phyloP scores from a whole-genome alignment of 1,284 basidiomycete genomes.

The Cutaneotrichosporon mucoides region DNA sequence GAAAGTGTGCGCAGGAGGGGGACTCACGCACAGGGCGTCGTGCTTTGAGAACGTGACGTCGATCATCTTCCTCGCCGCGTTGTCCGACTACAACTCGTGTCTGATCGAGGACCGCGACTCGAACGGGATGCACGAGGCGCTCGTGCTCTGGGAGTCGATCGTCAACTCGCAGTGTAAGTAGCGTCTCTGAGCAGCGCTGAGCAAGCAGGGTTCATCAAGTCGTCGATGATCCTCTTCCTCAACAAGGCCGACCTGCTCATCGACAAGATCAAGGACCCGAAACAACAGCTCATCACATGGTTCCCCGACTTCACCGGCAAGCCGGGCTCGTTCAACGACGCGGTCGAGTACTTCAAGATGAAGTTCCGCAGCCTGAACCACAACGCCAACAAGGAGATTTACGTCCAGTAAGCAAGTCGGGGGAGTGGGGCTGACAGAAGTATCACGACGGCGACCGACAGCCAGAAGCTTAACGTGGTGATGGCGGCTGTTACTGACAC shows the following conservation, averaged over 20 bases:
- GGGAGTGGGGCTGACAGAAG: slow-evolving; percentile 48
- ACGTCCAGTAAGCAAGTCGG: slow-evolving; percentile 67
- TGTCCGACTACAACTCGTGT: slow-evolving; percentile 94
- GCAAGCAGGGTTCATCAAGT: slow-evolving; percentile 69
- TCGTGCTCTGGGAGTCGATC: slow-evolving; percentile 93
- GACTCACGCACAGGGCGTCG: slow-evolving; percentile 43
- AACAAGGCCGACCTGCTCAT: slow-evolving; percentile 88
- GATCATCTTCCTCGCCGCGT: slow-evolving; percentile 84
- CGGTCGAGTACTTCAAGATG: slow-evolving; percentile 74
- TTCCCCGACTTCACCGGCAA: slow-evolving; percentile 72
- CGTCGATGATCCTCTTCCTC: slow-evolving; percentile 86
- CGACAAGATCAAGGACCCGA: slow-evolving; percentile 62
- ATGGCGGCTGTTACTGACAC: slow-evolving; percentile 68
- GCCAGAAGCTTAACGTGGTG: slow-evolving; percentile 80
- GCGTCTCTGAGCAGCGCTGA: too few species aligned
- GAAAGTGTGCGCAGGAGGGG: too few species aligned
- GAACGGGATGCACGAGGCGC: slow-evolving; percentile 97
- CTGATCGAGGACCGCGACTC: slow-evolving; percentile 90
- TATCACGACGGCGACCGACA: slow-evolving; percentile 90
- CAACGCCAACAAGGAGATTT: slow-evolving; percentile 84
- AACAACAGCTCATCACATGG: slow-evolving; percentile 76
- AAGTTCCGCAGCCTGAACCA: slow-evolving; percentile 78
- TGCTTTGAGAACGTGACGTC: slow-evolving; percentile 93
- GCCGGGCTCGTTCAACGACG: slow-evolving; percentile 38
- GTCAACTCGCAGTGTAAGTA: slow-evolving; percentile 63